Base-by-base conservation (phyloP, 257 asterid species). In the Forsythia suspensa region DNA sequence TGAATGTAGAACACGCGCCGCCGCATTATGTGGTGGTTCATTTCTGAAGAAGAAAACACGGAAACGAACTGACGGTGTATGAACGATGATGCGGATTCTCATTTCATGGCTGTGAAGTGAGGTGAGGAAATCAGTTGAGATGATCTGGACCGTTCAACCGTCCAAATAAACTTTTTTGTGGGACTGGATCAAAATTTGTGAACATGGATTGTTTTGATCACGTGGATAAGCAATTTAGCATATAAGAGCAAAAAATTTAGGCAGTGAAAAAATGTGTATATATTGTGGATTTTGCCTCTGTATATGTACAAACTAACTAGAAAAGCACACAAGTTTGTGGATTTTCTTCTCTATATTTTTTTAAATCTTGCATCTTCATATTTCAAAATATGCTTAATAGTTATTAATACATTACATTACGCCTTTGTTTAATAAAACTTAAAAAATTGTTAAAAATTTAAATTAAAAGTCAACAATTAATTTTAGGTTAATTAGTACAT, bases 1-100 rank as follows among this genome's bases (percentile, higher is more conserved):
- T 29, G 66, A 73, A 63, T 39, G 43, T 13, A 73, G 18, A 52
- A 21, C 43, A 74, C 69, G 69, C 55, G 65, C 78, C 73, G 40
- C 73, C 39, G 21, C 24, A 34, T 29, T 40, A 2, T 29, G 71
- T 16, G 29, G 36, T n/a, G 43, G 44, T 16, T 36, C 3, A 4
- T 0, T 63, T 63, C 39, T 24, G 40, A 61, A 63, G 44, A 2
- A 63, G 70, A 24, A 13, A 11, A 63, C 7, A 21, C 70, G 39
- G 20, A 29, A 8, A 21, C 38, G 70, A 63, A 24, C 39, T 1
- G 7, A 63, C 70, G 70, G 5, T 59, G 36, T 20, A 15, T 20
- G 67, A 59, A 59, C 34, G 34, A 2, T 9, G 39, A 10, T 9
- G 69, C 37, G 37, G 39, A 29, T 29, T 29, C 1, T 0, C 34